phyloP scores from a whole-genome alignment of 2,329 filamentous ascomycete species.

The Claviceps lovelessii region DNA sequence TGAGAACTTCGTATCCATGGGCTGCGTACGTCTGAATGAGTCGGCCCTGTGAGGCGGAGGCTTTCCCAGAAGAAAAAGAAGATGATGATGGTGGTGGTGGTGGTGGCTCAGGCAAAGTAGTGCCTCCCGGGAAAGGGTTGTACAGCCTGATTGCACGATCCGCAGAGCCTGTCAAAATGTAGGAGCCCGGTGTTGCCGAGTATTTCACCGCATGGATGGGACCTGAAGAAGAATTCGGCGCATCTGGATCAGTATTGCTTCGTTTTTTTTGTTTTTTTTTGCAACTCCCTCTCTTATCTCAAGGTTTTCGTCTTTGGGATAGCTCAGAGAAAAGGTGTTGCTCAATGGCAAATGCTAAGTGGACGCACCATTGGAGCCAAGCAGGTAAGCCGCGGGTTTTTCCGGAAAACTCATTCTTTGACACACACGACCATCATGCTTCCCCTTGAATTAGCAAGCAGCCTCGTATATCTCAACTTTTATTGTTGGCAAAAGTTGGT shows the following conservation, averaged over 20 bases:
- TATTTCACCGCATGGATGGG: conserved; percentile 61
- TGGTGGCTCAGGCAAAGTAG: conserved; percentile 18
- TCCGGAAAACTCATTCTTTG: conserved; percentile 30
- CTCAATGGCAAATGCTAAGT: not conserved
- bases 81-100: conserved; percentile 3
- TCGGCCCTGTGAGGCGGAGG: conserved; percentile 30
- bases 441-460: not conserved
- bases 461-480: not conserved
- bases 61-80: conserved; percentile 11
- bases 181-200: conserved; percentile 57
- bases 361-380: conserved; percentile 42
- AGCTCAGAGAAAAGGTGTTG: not conserved
- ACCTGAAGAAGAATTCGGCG: conserved; percentile 26
- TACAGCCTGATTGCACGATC: conserved; percentile 79
- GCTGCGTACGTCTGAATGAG: conserved; percentile 80
- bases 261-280: no score
- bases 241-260: no score
- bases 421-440: not conserved
- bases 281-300: no score
- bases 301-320: not conserved
- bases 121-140: conserved; percentile 48
- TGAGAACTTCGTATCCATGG: conserved; percentile 85
- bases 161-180: conserved; percentile 71
- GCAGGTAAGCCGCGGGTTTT: conserved; percentile 38
- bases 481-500: not conserved